Evolutionary conservation across 2,329 filamentous ascomycete genomes (phyloP), one percentile per base, ranked within the genome.

Genomic region (Talaromyces sp.): DNA sequence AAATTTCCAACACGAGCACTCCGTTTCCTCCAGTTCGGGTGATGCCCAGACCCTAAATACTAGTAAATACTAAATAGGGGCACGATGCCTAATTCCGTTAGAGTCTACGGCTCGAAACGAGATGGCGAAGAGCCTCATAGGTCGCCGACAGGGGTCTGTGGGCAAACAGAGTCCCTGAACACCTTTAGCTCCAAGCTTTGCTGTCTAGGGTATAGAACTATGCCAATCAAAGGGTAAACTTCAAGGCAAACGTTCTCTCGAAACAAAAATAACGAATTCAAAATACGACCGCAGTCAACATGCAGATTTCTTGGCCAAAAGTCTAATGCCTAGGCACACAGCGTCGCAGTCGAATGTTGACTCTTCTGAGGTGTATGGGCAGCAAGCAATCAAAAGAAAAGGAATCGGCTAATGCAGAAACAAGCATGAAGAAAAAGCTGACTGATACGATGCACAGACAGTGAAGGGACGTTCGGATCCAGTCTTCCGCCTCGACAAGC

Each of bases 41-140:
- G 33, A 37, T 39, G 53, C 41, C 43, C 15, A 48, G 53, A 37
- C 40, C 7, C 19, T 48, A 31, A n/a, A n/a, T n/a, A n/a, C n/a
- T n/a, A n/a, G n/a, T n/a, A n/a, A n/a, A n/a, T n/a, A n/a, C n/a
- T n/a, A n/a, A 56, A 25, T 25, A 52, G 48, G 48, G 33, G 48
- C 19, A 28, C 11, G 5, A 25, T 48, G 8, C 39, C 39, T 2
- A 25, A 45, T 25, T n/a, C 21, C 31, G 41, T 25, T 48, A 48
- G 33, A 46, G 21, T 4, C 15, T 17, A 39, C 48, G 48, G 48
- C 48, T 52, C 22, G 48, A 39, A 52, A 33, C 53, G 53, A 56
- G 53, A 19, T 39, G 2, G 11, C 31, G 9, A 39, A 50, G 51
- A 54, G 40, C 37, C 36, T 45, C 17, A 55, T 59, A 59, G 57